Base-by-base conservation (phyloP, 2,329 filamentous ascomycete species). In the Aspergillus aculeatinus region DNA sequence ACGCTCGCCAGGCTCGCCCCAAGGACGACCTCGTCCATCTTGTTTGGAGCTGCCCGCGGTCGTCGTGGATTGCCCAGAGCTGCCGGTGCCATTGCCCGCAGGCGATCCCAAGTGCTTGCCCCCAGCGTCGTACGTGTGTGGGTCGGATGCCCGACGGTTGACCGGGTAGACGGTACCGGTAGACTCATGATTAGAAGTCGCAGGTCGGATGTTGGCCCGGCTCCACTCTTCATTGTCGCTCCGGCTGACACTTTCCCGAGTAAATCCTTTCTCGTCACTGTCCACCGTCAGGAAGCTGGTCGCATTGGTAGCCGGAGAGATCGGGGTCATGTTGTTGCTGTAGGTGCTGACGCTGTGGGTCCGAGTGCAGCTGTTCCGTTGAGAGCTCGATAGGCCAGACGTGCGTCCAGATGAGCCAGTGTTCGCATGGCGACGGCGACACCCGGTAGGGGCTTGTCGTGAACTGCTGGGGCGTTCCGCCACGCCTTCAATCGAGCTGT, bases 271-370 rank as follows among this genome's bases (percentile, higher is more conserved):
- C 51, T 79, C 77, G 39, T 79, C 77, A 23, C 76, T 78, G 50
- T 79, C 76, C 29, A 73, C 71, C 14, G 75, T 77, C 33, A 79
- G 66, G 29, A 79, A 73, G 59, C 78, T 80, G 35, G 77, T 78
- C 19, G 77, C 77, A 59, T 80, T 79, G n/a, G 78, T 80, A 11
- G 74, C 72, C 1, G 76, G 76, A 5, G 77, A 79, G 4, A 76
- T 73, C 1, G 77, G 75, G 1, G 77, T 76, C 67, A 75, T 74
- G 14, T 72, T 76, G 60, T 78, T 78, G 53, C 77, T 78, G 60
- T 78, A 75, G 4, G 76, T 76, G 62, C 77, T 76, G 57, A 74
- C 66, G 58, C 76, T 78, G 56, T 78, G 76, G 6, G 75, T 77
- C 11, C 76, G 73, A 12, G 74, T 74, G 60, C 73, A 72, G 55